Evolutionary conservation across 352 stramenopile genomes (phyloP), one percentile per base, ranked within the genome.

Genomic region (Halophytophthora batemanensis): DNA sequence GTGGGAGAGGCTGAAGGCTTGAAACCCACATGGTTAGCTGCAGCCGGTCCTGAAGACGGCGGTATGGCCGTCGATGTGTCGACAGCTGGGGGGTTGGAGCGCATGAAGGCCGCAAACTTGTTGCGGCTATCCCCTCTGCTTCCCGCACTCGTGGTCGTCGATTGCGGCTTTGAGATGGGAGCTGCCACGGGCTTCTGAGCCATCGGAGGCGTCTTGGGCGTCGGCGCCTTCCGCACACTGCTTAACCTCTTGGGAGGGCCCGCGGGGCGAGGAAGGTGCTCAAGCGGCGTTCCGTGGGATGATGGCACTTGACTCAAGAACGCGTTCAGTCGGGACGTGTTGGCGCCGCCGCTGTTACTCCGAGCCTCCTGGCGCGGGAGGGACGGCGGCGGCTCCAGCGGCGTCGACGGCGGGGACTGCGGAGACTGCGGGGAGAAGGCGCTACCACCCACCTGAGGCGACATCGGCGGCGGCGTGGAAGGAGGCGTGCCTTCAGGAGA

Each of bases 41-140:
- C 56, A 43, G 66, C 45, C 25, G 66, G 40, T 15, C 43, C 64
- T 14, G 41, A 45, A 28, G 45, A 59, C 38, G 57, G 41, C n/a
- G 34, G 40, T 6, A 53, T 44, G 35, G 45, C 48, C 46, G 29
- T 42, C 54, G 59, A 40, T 19, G 66, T 47, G 49, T 76, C 66
- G 33, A 70, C 43, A 44, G 71, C 40, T 14, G 79, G 73, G 14
- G 82, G 79, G 29, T 88, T 88, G n/a, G 77, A 64, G 40, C 76
- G 71, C 76, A 93, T 86, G 48, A 93, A 93, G 18, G 77, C 77
- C 19, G 82, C 77, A 42, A 93, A 88, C 54, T 93, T 93, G 59
- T 86, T 87, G 38, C 77, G 78, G 8, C 73, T 49, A 15, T 87
- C 65, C 15, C 54, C 49, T 6, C 39, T 41, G 2, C 61, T 61